Conservation (phyloP, 1,284 basidiomycete genomes). For the Tilletia caries region DNA sequence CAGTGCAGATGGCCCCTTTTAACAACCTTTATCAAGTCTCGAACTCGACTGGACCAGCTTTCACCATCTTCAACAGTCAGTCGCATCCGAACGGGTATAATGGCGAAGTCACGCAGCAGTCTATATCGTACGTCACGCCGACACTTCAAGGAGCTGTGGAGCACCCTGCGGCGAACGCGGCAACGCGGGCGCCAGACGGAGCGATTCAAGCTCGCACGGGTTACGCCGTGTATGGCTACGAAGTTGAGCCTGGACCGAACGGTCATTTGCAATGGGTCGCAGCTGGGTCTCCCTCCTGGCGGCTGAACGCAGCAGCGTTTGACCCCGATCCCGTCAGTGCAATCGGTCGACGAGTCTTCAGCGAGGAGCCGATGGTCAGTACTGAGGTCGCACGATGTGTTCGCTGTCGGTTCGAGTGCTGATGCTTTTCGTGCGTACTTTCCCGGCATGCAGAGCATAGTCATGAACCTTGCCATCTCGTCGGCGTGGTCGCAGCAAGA, state of each 20-base stretch:
- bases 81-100: conserved; percentile 67
- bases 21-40: conserved; percentile 54
- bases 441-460: conserved; percentile 17
- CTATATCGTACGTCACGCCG: conserved; percentile 37
- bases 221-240: conserved; percentile 35
- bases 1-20: conserved; percentile 70
- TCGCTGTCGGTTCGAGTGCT: background rate
- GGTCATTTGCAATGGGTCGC: conserved; percentile 65
- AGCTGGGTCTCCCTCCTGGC: conserved; percentile 24
- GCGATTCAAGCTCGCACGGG: conserved; percentile 8
- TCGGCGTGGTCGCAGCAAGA: conserved; percentile 28
- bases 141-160: conserved; percentile 42
- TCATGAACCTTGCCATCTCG: conserved; percentile 43
- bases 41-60: conserved; percentile 41
- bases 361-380: conserved; percentile 10
- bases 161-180: conserved; percentile 19
- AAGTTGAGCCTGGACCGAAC: conserved; percentile 60
- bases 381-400: background rate
- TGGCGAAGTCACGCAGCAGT: conserved; percentile 76
- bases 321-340: conserved; percentile 7
- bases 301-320: background rate
- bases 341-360: background rate
- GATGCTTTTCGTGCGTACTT: background rate
- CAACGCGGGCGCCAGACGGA: background rate
- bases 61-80: conserved; percentile 29